Base-by-base conservation (phyloP, 2,329 filamentous ascomycete genomes). In the Claviceps spartinae region DNA sequence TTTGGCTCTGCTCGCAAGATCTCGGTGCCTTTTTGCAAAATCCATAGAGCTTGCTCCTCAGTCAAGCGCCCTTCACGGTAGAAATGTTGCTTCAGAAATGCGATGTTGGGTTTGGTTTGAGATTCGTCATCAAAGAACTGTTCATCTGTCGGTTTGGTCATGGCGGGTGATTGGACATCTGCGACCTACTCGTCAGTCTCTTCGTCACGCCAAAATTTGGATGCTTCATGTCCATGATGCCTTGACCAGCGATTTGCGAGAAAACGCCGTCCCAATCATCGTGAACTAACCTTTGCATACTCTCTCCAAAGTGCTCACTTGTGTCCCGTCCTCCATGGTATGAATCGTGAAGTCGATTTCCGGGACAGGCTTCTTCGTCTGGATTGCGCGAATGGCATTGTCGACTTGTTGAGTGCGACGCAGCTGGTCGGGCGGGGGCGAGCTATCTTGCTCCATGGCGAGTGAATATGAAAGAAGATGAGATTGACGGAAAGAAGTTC, bases 321-420 rank as follows among this genome's bases (percentile, higher is more conserved):
- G 88, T 51, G 81, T 83, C 65, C 88, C 88, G 76, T 98, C 93
- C 69, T 98, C 93, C 91, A 97, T 96, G 56, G 86, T 93, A 71
- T 98, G 93, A 65, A 98, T 82, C 52, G 88, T 94, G 69, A 98
- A 98, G 75, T 98, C 93, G 64, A 98, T 97, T 77, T 97, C 91
- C 54, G 93, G 93, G 49, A 94, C 78, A 51, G 91, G 90, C 75
- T 86, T 91, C 84, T 97, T 97, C 63, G 96, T 82, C 68, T 84
- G 83, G 64, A 98, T 89, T 55, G 93, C 93, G 68, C 87, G 88
- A 65, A 91, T 85, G 61, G 88, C 86, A 80, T 88, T 91, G 73
- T 95, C 88, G 65, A 96, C 79, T 69, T 86, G 82, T 62, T 71
- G 67, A 62, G 68, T 76, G 67, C 74, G 75, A 63, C 69, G 71